These are phyloP conservation scores for Lanmaoa rubissima DNA, from an alignment of 768 basidiomycete species.

Conservation along the genomic window DNA sequence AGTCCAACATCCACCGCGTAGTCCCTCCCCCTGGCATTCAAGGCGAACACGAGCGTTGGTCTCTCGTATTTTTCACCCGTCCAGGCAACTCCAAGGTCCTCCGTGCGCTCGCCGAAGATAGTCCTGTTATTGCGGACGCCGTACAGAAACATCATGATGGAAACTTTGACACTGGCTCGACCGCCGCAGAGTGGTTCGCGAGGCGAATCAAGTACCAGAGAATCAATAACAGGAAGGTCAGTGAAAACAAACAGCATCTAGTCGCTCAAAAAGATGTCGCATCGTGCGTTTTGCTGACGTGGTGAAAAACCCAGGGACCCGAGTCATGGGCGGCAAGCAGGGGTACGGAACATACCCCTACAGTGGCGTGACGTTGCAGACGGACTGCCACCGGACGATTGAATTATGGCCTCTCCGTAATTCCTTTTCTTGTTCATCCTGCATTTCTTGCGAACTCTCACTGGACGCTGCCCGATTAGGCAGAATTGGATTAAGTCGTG, in stretches of 20 bases:
- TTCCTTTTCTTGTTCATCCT: not conserved
- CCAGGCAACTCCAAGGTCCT: conserved; percentile 54
- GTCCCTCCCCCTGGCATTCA: conserved; percentile 62
- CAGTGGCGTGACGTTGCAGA: conserved; percentile 8
- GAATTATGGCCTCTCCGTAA: not conserved
- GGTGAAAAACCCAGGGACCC: conserved; percentile 21
- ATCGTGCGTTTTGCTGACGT: not conserved
- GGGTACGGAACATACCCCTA: conserved; percentile 30
- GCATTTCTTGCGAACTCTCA: too few species aligned
- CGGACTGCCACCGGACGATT: not conserved
- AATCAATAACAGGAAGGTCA: conserved; percentile 41
- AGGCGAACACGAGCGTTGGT: conserved; percentile 54
- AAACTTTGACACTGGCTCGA: conserved; percentile 37
- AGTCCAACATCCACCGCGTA: conserved; percentile 64
- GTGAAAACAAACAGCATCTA: conserved; percentile 3
- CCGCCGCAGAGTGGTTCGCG: conserved; percentile 41
- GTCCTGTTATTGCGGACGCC: conserved; percentile 47
- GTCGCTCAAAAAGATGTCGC: not conserved
- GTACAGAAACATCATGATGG: conserved; percentile 35
- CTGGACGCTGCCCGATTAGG: not conserved
- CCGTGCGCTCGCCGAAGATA: conserved; percentile 50
- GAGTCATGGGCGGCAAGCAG: conserved; percentile 32
- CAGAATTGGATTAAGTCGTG: not conserved
- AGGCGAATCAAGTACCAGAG: conserved; percentile 41
- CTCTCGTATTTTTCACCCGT: conserved; percentile 66